These are phyloP conservation scores for Rutstroemia sp. DNA, from an alignment of 2,329 filamentous ascomycete species.

Conservation along the genomic window DNA sequence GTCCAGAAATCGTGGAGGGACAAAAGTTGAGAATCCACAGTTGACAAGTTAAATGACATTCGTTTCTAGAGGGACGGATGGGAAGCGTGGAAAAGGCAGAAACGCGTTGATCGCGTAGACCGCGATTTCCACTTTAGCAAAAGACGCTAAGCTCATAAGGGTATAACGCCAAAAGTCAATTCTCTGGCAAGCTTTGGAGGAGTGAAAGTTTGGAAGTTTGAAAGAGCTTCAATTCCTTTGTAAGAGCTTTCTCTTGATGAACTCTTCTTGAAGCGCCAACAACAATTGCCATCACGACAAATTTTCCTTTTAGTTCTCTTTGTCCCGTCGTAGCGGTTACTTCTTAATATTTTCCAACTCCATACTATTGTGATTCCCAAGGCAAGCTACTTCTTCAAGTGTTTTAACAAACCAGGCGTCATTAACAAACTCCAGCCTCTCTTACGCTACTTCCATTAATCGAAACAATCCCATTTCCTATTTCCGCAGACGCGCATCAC, in stretches of 20 bases:
- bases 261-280: neutral
- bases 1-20: neutral
- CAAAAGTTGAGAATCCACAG: neutral
- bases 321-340: neutral
- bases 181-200: neutral
- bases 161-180: neutral
- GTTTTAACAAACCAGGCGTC: neutral
- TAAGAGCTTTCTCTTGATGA: neutral
- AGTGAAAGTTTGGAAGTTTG: neutral
- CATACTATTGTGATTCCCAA: neutral
- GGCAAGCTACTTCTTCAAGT: neutral
- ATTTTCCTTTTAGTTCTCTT: neutral
- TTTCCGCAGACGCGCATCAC: neutral
- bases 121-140: slow-evolving; percentile 3
- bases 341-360: neutral
- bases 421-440: neutral
- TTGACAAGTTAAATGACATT: slow-evolving; percentile 3
- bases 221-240: neutral
- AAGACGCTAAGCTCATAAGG: neutral
- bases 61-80: neutral
- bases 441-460: neutral
- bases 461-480: neutral
- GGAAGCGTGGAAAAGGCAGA: neutral
- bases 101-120: slow-evolving; percentile 1
- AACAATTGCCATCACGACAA: neutral